phyloP scores from a whole-genome alignment of 768 basidiomycete species.

The Austroboletus eburneus region DNA sequence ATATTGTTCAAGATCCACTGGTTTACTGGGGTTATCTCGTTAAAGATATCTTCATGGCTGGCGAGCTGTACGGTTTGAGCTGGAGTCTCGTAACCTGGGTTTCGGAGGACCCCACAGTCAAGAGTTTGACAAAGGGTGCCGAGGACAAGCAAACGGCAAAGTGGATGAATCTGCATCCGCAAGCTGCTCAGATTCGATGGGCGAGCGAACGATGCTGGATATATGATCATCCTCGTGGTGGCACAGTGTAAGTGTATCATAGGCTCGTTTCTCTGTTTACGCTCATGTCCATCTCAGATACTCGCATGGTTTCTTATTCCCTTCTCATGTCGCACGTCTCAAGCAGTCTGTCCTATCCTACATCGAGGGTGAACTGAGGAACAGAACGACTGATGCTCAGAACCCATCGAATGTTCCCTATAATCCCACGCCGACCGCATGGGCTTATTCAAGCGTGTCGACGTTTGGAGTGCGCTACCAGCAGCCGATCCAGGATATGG shows the following conservation, averaged over 20 bases:
- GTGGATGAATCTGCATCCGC: slow-evolving; percentile 89
- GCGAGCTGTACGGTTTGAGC: slow-evolving; percentile 87
- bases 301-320: slow-evolving; percentile 93
- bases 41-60: slow-evolving; percentile 92
- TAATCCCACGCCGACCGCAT: slow-evolving; percentile 49
- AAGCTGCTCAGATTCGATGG: slow-evolving; percentile 78
- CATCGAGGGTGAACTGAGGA: slow-evolving; percentile 42
- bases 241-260: slow-evolving; percentile 70
- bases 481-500: slow-evolving; percentile 63
- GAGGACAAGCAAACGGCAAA: slow-evolving; percentile 93
- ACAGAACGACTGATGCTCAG: slow-evolving; percentile 30
- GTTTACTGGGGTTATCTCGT: slow-evolving; percentile 91
- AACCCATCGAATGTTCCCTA: slow-evolving; percentile 19
- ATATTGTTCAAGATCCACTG: slow-evolving; percentile 51
- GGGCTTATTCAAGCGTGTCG: slow-evolving; percentile 82
- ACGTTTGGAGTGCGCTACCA: slow-evolving; percentile 77
- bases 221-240: slow-evolving; percentile 93
- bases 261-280: not conserved
- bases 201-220: slow-evolving; percentile 93
- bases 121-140: slow-evolving; percentile 66
- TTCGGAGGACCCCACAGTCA: slow-evolving; percentile 67
- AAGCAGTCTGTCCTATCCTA: slow-evolving; percentile 51
- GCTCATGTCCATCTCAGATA: slow-evolving; percentile 50
- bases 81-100: slow-evolving; percentile 87
- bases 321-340: slow-evolving; percentile 75